Evolutionary conservation across 495 filamentous ascomycete genomes (phyloP), one percentile per base, ranked within the genome.

Genomic region (Penicillium verhagenii): DNA sequence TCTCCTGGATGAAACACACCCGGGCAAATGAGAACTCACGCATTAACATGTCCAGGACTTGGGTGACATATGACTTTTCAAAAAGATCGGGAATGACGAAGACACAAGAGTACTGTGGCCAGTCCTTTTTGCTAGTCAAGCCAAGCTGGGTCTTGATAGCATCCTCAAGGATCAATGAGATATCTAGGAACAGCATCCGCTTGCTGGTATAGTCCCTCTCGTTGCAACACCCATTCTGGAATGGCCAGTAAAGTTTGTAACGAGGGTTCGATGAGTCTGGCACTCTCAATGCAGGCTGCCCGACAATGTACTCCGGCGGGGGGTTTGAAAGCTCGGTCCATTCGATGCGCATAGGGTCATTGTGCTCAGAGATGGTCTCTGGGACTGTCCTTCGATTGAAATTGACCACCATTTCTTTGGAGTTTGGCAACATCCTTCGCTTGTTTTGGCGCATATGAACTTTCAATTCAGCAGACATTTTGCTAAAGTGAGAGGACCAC

Each of bases 61-160:
- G 81, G n/a, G 86, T 87, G 16, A 97, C 89, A 60, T 97, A 96
- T 16, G 81, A 82, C 62, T 94, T 92, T 68, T 98, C 94, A 71
- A 97, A 98, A 1, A 98, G 80, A 65, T 98, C 94, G 2, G 94
- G 95, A 14, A 98, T 91, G 39, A 98, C 85, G 57, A 97, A 90
- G 4, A 96, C 92, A 61, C 92, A 96, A 45, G 89, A 89, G 68
- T 97, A 97, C 65, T 93, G 87, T 35, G 80, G 79, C 86, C 89
- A 92, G n/a, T 92, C 85, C 47, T 85, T 86, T 60, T 84, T 90
- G 50, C 82, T 85, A 28, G 78, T 85, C 37, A 98, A 68, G 3
- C 86, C 88, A 29, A 98, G 75, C 63, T 98, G 90, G 20, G 76
- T 82, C 52, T 87, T 87, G 59, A 98, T 87, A 4, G 91, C 88